Evolutionary conservation across 2,329 filamentous ascomycete genomes (phyloP).

Genomic region (Dothideomycetes sp.): DNA sequence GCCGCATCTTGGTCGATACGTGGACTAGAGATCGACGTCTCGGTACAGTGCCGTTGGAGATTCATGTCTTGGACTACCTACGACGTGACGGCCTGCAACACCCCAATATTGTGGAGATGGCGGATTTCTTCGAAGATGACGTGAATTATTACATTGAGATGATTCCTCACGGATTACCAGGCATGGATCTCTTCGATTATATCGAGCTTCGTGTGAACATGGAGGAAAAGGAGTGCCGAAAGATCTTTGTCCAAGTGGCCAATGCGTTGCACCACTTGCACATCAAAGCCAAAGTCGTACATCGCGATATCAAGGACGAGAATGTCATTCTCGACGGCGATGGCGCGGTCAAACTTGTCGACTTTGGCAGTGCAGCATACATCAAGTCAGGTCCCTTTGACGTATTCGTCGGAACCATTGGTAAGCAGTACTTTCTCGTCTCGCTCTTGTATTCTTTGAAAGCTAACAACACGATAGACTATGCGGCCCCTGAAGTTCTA

Average conservation of each 20-base stretch:
- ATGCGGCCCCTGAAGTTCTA: slow-evolving; percentile 95
- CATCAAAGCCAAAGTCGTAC: slow-evolving; percentile 81
- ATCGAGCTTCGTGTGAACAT: slow-evolving; percentile 94
- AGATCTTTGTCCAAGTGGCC: slow-evolving; percentile 91
- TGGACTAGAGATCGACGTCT: slow-evolving; percentile 92
- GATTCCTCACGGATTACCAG: slow-evolving; percentile 85
- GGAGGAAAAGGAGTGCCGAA: slow-evolving; percentile 87
- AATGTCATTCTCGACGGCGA: slow-evolving; percentile 95
- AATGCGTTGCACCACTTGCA: slow-evolving; percentile 86
- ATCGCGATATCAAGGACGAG: slow-evolving; percentile 98
- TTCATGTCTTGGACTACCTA: slow-evolving; percentile 91
- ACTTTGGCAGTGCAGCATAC: slow-evolving; percentile 96
- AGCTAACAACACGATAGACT: slow-evolving; percentile 51
- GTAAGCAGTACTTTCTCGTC: slow-evolving; percentile 43
- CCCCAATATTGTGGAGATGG: slow-evolving; percentile 60
- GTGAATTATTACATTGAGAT: slow-evolving; percentile 99
- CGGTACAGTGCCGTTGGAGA: slow-evolving; percentile 91
- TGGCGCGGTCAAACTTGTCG: slow-evolving; percentile 90
- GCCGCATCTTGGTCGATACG: slow-evolving; percentile 91
- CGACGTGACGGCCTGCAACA: slow-evolving; percentile 60
- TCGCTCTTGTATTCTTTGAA: not conserved
- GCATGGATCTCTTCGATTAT: slow-evolving; percentile 98
- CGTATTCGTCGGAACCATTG: slow-evolving; percentile 97
- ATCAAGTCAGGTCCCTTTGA: slow-evolving; percentile 98
- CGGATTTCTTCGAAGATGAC: slow-evolving; percentile 65